A percentile compares a stretch with the other conserved stretches of the same genome.
Conservation (phyloP, 192 early-diverging fungal genomes). For the Pilobolus umbonatus region DNA sequence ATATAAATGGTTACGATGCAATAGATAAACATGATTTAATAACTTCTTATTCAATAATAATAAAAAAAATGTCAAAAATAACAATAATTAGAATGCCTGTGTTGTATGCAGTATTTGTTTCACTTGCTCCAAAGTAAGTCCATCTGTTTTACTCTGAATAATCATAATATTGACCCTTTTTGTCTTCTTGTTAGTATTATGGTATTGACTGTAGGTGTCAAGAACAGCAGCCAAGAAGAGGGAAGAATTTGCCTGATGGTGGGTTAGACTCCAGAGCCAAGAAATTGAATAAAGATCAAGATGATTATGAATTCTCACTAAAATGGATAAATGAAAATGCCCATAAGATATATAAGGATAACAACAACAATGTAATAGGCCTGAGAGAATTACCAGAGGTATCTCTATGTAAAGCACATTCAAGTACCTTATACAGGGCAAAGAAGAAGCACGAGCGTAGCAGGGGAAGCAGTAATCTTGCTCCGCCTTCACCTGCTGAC, state of each 20-base stretch:
- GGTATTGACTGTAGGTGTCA: constrained; percentile 26
- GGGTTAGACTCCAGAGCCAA: constrained; percentile 34
- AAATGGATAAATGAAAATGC: constrained; percentile 30
- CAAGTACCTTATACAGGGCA: constrained; percentile 32
- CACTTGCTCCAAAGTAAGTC: constrained; percentile 30
- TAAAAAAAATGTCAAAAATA: constrained; percentile 1
- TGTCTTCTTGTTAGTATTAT: constrained; percentile 17
- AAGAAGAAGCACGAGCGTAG: constrained; percentile 25
- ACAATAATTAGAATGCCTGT: constrained; percentile 30
- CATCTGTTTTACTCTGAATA: neutral
- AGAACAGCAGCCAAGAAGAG: constrained; percentile 29
- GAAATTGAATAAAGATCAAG: constrained; percentile 26
- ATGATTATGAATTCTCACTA: constrained; percentile 32
- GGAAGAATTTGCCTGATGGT: constrained; percentile 31
- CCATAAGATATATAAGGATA: constrained; percentile 26
- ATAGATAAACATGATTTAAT: too few relatives aligned
- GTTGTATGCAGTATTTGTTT: constrained; percentile 33
- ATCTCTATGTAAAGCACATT: constrained; percentile 37
- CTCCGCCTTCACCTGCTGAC: constrained; percentile 23
- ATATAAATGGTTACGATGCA: too few relatives aligned
- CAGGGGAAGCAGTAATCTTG: constrained; percentile 8
- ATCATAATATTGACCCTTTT: neutral
- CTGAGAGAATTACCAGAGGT: constrained; percentile 23
- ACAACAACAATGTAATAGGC: constrained; percentile 19
- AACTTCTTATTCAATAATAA: too few relatives aligned